A percentile compares a stretch with the other conserved stretches of the same genome.
Conservation (phyloP, 164 flowering plant species). For the Litsea cubeba region DNA sequence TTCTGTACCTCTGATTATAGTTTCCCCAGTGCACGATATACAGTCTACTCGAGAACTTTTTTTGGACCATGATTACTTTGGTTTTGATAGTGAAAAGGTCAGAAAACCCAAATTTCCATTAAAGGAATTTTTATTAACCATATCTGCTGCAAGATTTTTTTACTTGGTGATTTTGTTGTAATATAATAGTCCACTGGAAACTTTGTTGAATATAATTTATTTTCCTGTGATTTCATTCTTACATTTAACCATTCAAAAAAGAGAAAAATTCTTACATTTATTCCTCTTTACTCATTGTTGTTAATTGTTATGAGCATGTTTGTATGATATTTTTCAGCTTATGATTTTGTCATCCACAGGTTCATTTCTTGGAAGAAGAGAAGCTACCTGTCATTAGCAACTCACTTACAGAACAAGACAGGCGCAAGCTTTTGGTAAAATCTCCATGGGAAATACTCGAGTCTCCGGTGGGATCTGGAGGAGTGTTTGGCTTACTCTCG, state of each 20-base stretch:
- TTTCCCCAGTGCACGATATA: constrained; percentile 43
- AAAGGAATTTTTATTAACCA: not conserved
- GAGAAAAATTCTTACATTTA: not conserved
- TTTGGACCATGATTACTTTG: constrained; percentile 50
- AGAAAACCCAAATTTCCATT: constrained; percentile 2
- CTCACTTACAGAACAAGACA: constrained; percentile 33
- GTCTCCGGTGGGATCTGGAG: constrained; percentile 80
- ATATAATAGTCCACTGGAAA: not conserved
- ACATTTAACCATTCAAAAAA: not conserved
- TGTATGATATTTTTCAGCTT: not conserved
- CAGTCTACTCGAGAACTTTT: constrained; percentile 39
- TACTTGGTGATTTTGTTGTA: not conserved
- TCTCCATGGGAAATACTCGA: constrained; percentile 92
- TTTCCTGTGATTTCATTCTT: not conserved
- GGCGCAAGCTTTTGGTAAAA: constrained; percentile 66
- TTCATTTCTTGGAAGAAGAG: constrained; percentile 80
- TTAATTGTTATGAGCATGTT: not conserved
- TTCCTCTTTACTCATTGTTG: not conserved
- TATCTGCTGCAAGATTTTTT: not conserved
- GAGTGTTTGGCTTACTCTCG: constrained; percentile 59
- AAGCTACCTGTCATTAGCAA: constrained; percentile 68
- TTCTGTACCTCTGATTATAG: constrained; percentile 54
- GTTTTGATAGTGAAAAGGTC: constrained; percentile 67
- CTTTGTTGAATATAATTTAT: not conserved
- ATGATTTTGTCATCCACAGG: constrained; percentile 31